Conservation (phyloP, 2,329 filamentous ascomycete genomes). For the Arthrinium puccinioides region DNA sequence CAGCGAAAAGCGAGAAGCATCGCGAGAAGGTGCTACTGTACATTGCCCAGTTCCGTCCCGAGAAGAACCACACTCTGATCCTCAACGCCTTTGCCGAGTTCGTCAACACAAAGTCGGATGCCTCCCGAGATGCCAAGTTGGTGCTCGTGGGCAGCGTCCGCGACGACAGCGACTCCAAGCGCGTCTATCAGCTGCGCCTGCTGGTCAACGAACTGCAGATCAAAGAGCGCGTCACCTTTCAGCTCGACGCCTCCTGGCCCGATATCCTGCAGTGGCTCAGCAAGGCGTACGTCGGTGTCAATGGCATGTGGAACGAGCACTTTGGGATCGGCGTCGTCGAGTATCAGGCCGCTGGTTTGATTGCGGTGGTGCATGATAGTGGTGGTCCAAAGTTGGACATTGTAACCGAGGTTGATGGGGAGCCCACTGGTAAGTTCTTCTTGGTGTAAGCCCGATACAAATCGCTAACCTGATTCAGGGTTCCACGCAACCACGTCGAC, state of each 20-base stretch:
- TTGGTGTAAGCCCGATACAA: too few species aligned
- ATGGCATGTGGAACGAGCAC: slow-evolving; percentile 99
- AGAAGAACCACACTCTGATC: slow-evolving; percentile 91
- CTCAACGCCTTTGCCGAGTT: slow-evolving; percentile 78
- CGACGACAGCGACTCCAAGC: slow-evolving; percentile 69
- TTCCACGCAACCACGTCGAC: slow-evolving; percentile 75
- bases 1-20: slow-evolving; percentile 56
- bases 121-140: slow-evolving; percentile 53
- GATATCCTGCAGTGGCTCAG: slow-evolving; percentile 75
- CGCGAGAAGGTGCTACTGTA: slow-evolving; percentile 75
- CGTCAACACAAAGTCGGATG: slow-evolving; percentile 46
- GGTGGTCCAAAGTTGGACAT: slow-evolving; percentile 93
- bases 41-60: slow-evolving; percentile 94
- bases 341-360: slow-evolving; percentile 91
- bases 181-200: slow-evolving; percentile 82
- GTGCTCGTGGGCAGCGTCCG: slow-evolving; percentile 90
- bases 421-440: slow-evolving; percentile 62
- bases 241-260: slow-evolving; percentile 84
- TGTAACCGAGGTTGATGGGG: slow-evolving; percentile 70
- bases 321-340: slow-evolving; percentile 98
- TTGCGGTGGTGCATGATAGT: slow-evolving; percentile 87
- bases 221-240: slow-evolving; percentile 77
- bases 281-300: slow-evolving; percentile 77
- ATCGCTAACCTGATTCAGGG: slow-evolving; percentile 39
- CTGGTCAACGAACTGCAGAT: slow-evolving; percentile 81